Evolutionary conservation across 805 yeast genomes (phyloP).

Genomic region (Jamesozyma rosinii): DNA sequence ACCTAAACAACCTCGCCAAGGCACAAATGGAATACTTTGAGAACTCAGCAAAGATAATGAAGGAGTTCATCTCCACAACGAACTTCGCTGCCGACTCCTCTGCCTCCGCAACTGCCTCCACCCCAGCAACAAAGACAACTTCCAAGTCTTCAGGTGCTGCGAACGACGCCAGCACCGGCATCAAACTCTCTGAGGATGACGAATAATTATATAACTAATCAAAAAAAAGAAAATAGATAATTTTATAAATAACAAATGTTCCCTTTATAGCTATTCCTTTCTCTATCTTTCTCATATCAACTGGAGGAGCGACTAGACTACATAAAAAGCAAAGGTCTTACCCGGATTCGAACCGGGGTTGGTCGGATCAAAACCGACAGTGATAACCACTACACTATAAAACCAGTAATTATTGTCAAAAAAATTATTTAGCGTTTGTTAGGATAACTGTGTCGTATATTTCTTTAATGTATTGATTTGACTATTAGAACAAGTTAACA

Average conservation of each 20-base stretch:
- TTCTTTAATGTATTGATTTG: too few relatives aligned
- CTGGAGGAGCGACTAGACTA: too few relatives aligned
- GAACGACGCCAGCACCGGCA: background rate
- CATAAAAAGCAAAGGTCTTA: slow-evolving; percentile 44
- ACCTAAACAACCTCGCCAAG: slow-evolving; percentile 55
- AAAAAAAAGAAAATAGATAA: background rate
- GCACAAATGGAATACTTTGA: slow-evolving; percentile 80
- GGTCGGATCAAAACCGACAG: slow-evolving; percentile 73
- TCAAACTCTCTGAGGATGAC: background rate
- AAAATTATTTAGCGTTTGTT: too few relatives aligned
- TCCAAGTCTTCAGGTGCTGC: background rate
- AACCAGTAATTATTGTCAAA: too few relatives aligned
- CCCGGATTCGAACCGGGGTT: slow-evolving; percentile 85
- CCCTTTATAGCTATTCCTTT: too few relatives aligned
- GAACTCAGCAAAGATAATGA: slow-evolving; percentile 59
- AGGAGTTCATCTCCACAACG: slow-evolving; percentile 37
- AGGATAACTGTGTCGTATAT: too few relatives aligned
- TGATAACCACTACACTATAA: slow-evolving; percentile 75
- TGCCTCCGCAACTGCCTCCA: slow-evolving; percentile 1
- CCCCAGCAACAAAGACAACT: background rate
- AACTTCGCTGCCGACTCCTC: background rate
- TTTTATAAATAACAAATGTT: background rate
- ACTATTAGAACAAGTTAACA: too few relatives aligned
- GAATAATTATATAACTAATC: background rate
- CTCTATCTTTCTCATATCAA: too few relatives aligned